Evolutionary conservation across 306 rosid species (phyloP), one percentile per base, ranked within the genome.

Genomic region (Acmispon strigosus): DNA sequence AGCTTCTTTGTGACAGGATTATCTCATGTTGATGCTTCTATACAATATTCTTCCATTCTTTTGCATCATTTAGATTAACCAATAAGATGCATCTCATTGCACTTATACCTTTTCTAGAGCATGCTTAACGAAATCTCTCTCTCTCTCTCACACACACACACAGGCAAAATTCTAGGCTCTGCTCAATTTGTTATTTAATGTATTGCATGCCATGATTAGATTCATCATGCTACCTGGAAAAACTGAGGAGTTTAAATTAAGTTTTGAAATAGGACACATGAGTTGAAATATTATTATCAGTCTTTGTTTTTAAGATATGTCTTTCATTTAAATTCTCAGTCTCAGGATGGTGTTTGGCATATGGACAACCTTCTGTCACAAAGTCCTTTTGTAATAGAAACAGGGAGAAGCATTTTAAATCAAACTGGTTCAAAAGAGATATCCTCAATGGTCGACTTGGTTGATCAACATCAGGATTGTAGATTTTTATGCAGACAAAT

Each of bases 321-420:
- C 8, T 54, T 64, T 66, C 39, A 19, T 48, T 70, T 63, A 34
- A 64, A 82, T 81, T 63, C 78, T 75, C 78, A 85, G 98, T 63
- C 80, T 77, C 80, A 86, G 98, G 85, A 76, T 75, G 79, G 60
- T 72, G 72, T 24, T 53, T 72, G 36, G 34, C 78, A 41, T 45
- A 83, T 66, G 24, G 83, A 86, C 36, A 77, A 71, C 54, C 70
- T 36, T 77, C 49, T 66, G 54, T 72, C 77, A 58, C 89, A 62
- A 74, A 66, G 75, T 73, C 80, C 69, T 58, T 49, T 57, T 55
- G 78, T 82, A 63, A 81, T 82, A 79, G 66, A 72, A 50, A 87
- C 77, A 64, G 78, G 17, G 69, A 78, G 66, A 70, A 70, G 62
- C 39, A 1, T 77, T 65, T 70, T 66, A 66, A 81, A 70, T 72